Evolutionary conservation across 148 eudicot genomes (phyloP), one percentile per base, ranked within the genome.

Genomic region (Diospyros lotus): DNA sequence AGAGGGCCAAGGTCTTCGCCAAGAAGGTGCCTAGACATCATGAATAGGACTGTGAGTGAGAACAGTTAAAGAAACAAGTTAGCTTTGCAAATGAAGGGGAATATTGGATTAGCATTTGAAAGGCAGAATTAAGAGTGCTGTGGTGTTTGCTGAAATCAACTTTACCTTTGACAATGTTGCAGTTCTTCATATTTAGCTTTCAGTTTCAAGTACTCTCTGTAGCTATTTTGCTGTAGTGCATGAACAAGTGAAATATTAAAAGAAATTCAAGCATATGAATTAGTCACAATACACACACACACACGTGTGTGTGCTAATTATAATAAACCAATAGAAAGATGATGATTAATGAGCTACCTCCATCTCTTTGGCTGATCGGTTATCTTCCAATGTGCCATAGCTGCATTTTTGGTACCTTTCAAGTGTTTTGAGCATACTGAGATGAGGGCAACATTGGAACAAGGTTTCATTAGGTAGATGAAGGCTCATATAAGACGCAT

Each of bases 361-460:
- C 66, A 87, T 78, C 71, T 94, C 95, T 71, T 84, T 90, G 72
- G 84, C 73, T 42, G 91, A 84, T 59, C 81, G 75, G 70, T 81
- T 82, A 70, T 86, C 86, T 83, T 94, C 93, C 58, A 87, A 64
- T 11, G 88, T 85, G 53, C 91, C 89, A 80, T 84, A 92, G 74
- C 92, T 94, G 83, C 98, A 90, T 60, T 88, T 90, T 78, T 94
- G 95, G 73, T 94, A 94, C 72, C 90, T 84, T 83, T 94, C 98
- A 53, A 94, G 90, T 12, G 95, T 92, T 76, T 94, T 90, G 85
- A 90, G 87, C 98, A 94, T 94, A 83, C 98, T 94, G 89, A 40
- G 53, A 14, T 42, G 56, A 15, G 28, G 40, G 45, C n/a, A 73
- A 6, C 6, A 75, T 9, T 41, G 28, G 48, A 28, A 54, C 44